Evolutionary conservation across 192 early-diverging fungal genomes (phyloP), one percentile per base, ranked within the genome.

Genomic region (Coemansia erecta): DNA sequence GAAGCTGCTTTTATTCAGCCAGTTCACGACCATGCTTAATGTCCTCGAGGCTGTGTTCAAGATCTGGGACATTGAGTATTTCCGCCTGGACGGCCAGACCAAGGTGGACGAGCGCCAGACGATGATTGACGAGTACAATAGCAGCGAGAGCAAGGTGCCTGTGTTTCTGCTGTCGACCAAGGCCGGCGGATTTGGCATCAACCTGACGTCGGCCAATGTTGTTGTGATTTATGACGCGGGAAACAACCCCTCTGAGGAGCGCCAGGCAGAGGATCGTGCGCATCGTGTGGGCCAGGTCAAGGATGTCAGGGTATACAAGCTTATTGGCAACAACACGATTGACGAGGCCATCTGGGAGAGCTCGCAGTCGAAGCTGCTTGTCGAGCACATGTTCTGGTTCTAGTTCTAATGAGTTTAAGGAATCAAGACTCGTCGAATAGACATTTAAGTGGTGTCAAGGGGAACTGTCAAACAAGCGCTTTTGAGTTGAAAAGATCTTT

Each of bases 241-340:
- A 19, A 92, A 89, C 62, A 97, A 97, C 52, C 94, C 94, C 1
- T 92, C 94, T 14, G 86, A 90, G 47, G 90, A 90, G 53, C 77
- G 80, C 19, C 89, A 92, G 65, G 94, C 94, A 0, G 89, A 93
- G 68, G 92, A 94, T 57, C 85, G 94, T 4, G 92, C 92, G 1
- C 89, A 90, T 72, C 86, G 89, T 24, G 90, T 97, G 18, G 94
- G 94, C 1, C 94, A 97, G 71, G 82, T 77, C 13, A 86, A 85
- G 50, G 89, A 90, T 28, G 94, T 97, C 0, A 76, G 79, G 17
- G 86, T 94, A 3, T 82, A 87, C 33, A 86, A 85, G 73, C 63
- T 97, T 13, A 73, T 94, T 18, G 64, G 80, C 0, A 73, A 85
- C 23, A 64, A 72, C 9, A 85, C 89, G 4, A 83, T 94, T 54